phyloP scores from a whole-genome alignment of 2,329 filamentous ascomycete genomes.

The Plenodomus lindquistii region DNA sequence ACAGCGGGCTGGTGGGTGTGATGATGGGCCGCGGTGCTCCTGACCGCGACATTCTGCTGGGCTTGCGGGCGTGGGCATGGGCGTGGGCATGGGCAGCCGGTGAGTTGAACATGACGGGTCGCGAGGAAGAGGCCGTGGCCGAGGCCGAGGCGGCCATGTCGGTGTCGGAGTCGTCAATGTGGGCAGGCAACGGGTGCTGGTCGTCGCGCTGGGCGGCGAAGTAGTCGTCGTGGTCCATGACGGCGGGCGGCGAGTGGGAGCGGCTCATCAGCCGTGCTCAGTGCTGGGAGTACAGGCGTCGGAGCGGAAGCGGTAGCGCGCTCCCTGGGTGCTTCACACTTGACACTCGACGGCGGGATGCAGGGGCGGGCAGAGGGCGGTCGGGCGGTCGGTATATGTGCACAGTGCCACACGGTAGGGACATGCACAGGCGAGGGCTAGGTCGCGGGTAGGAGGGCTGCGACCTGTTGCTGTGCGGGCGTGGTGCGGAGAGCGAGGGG shows the following conservation, averaged over 20 bases:
- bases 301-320: conserved; percentile 9
- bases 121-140: conserved; percentile 38
- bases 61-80: conserved; percentile 31
- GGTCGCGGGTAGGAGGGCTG: conserved; percentile 2
- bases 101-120: conserved; percentile 41
- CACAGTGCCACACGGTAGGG: conserved; percentile 3
- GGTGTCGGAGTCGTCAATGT: conserved; percentile 38
- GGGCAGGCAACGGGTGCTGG: conserved; percentile 22
- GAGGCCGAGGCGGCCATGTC: conserved; percentile 42
- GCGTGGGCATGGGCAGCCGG: conserved; percentile 37
- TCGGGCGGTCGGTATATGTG: too few species aligned
- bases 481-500: conserved; percentile 5
- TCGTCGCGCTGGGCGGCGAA: conserved; percentile 27
- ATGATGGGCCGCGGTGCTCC: conserved; percentile 52
- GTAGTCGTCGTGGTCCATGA: conserved; percentile 42
- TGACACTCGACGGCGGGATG: conserved; percentile 1
- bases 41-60: conserved; percentile 47
- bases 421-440: conserved; percentile 6
- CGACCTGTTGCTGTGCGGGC: conserved; percentile 1
- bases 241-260: conserved; percentile 14
- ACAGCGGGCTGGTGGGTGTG: conserved; percentile 55
- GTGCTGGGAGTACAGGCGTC: conserved; percentile 7
- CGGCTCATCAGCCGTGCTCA: conserved; percentile 8
- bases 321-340: conserved; percentile 5
- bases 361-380: background rate